These are phyloP conservation scores for Erysimum pusillum DNA, from an alignment of 441 rosid species.

Conservation along the genomic window DNA sequence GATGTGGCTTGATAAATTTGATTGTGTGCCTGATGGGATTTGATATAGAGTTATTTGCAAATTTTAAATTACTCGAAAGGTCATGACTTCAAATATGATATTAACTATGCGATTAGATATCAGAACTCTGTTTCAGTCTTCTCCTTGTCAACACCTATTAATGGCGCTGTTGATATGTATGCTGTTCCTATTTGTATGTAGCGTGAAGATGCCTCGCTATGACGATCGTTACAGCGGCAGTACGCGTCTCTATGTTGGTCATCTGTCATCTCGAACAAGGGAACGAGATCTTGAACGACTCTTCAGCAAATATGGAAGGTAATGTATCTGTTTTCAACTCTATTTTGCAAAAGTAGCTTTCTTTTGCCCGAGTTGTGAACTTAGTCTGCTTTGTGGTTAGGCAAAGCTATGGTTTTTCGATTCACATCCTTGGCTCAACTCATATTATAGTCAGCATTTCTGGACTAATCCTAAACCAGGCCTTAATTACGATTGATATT, in stretches of 20 bases:
- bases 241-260: conserved; percentile 70
- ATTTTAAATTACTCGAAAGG: not conserved
- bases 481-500: not conserved
- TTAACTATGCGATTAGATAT: not conserved
- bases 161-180: not conserved
- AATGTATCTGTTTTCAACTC: not conserved
- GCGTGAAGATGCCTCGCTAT: conserved; percentile 65
- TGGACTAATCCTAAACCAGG: not conserved
- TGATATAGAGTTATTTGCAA: not conserved
- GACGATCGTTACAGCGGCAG: conserved; percentile 57
- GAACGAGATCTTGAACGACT: conserved; percentile 70
- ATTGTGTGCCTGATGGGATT: conserved; percentile 5
- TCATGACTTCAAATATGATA: not conserved
- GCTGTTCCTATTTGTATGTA: conserved; percentile 30
- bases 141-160: not conserved
- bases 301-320: conserved; percentile 80
- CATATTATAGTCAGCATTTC: not conserved
- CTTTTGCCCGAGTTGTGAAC: not conserved
- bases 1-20: not conserved
- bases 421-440: conserved; percentile 5
- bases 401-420: not conserved
- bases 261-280: conserved; percentile 62
- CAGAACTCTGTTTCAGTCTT: not conserved
- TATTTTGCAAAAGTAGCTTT: not conserved
- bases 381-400: conserved; percentile 1